Conservation (phyloP, 768 basidiomycete species). For the Calvatia gigantea region DNA sequence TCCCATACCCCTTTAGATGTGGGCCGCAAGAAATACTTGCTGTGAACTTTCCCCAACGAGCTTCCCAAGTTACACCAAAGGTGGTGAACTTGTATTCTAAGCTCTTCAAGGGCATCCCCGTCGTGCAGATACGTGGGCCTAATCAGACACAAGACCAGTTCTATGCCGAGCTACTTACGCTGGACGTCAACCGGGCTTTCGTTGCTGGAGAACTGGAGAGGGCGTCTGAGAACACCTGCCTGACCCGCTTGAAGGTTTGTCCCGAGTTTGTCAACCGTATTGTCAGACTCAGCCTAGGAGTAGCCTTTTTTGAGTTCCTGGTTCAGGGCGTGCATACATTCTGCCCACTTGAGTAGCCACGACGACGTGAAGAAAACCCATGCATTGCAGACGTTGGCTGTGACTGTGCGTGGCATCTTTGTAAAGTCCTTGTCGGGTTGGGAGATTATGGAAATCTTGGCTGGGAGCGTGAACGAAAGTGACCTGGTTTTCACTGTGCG, state of each 20-base stretch:
- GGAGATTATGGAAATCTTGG: conserved; percentile 71
- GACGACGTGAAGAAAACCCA: conserved; percentile 36
- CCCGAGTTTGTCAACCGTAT: neutral
- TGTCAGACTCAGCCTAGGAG: conserved; percentile 19
- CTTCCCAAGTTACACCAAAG: conserved; percentile 35
- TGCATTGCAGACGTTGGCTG: conserved; percentile 49
- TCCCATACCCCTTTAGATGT: too few relatives aligned
- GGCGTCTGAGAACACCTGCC: conserved; percentile 46
- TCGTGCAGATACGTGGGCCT: conserved; percentile 37
- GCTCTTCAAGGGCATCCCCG: conserved; percentile 47
- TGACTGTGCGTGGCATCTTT: conserved; percentile 45
- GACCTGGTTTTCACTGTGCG: conserved; percentile 48
- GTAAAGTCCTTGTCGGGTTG: conserved; percentile 61
- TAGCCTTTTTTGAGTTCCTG: conserved; percentile 51
- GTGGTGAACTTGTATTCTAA: conserved; percentile 45
- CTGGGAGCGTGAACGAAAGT: conserved; percentile 54
- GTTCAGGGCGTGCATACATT: conserved; percentile 43
- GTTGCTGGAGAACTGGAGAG: conserved; percentile 35
- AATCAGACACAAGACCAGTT: conserved; percentile 42
- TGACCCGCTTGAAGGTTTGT: conserved; percentile 49
- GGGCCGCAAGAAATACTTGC: neutral
- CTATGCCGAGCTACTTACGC: conserved; percentile 49
- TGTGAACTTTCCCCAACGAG: conserved; percentile 17
- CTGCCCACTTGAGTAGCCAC: conserved; percentile 31
- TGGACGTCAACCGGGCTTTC: conserved; percentile 49